phyloP scores from a whole-genome alignment of 257 asterid genomes.

The Ophiorrhiza pumila region DNA sequence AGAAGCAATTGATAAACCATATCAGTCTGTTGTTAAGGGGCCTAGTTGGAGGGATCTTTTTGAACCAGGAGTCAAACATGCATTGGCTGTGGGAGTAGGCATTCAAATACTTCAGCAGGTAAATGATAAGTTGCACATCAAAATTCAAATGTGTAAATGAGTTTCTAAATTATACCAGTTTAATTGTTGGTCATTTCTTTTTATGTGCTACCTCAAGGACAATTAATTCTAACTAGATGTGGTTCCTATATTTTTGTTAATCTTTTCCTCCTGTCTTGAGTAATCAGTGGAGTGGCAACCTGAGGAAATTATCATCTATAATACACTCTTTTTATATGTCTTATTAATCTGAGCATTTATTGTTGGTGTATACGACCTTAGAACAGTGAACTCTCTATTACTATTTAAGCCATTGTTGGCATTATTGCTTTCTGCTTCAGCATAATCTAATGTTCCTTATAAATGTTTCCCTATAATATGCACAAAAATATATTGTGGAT shows the following conservation, averaged over 20 bases:
- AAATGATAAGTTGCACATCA: conserved; percentile 4
- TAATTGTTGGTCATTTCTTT: no score
- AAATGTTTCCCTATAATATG: neutral
- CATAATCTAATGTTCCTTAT: neutral
- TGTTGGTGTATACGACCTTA: neutral
- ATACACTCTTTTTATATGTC: neutral
- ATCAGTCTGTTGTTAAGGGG: conserved; percentile 38
- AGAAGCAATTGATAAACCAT: conserved; percentile 44
- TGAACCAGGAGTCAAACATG: conserved; percentile 95
- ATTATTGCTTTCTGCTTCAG: neutral
- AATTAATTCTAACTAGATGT: neutral
- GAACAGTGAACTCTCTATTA: no score
- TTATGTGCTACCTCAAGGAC: neutral
- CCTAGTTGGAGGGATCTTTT: conserved; percentile 74
- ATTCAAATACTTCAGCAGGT: conserved; percentile 98
- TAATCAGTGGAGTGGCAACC: neutral
- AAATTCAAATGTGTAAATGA: neutral
- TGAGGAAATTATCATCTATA: neutral
- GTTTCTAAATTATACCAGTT: neutral
- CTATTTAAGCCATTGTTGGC: neutral
- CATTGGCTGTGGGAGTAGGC: conserved; percentile 84
- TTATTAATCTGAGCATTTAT: neutral
- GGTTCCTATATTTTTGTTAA: neutral
- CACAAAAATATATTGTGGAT: neutral
- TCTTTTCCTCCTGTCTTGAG: neutral